Conservation (phyloP, 208 protist species). For the Hexamita inflata region DNA sequence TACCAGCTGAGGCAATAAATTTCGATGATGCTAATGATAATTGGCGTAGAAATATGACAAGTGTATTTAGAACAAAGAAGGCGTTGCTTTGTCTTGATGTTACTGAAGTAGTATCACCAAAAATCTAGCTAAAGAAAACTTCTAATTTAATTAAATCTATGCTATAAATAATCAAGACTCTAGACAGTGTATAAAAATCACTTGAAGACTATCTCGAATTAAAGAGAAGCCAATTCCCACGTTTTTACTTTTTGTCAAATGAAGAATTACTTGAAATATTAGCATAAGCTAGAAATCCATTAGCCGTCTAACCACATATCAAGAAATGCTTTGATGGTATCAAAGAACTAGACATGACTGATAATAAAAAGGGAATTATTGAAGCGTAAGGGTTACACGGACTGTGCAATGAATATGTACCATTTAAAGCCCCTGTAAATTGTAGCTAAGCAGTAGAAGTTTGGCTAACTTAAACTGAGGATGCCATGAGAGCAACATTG, state of each 20-base stretch:
- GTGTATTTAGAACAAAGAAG: neutral
- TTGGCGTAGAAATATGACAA: constrained; percentile 22
- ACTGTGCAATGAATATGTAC: constrained; percentile 73
- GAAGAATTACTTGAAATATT: constrained; percentile 86
- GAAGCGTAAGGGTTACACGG: constrained; percentile 46
- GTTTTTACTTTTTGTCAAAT: constrained; percentile 60
- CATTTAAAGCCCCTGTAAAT: constrained; percentile 61
- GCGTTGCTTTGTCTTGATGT: constrained; percentile 14
- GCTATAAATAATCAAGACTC: constrained; percentile 8
- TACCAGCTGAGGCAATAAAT: constrained; percentile 19
- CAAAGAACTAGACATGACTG: neutral
- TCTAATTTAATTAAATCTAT: neutral
- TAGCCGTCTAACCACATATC: constrained; percentile 49
- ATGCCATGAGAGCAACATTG: constrained; percentile 69
- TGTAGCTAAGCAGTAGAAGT: constrained; percentile 67
- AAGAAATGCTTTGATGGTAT: constrained; percentile 48
- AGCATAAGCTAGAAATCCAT: constrained; percentile 53
- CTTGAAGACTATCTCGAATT: constrained; percentile 77
- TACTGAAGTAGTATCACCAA: neutral
- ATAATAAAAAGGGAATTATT: constrained; percentile 22
- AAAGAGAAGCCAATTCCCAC: constrained; percentile 49
- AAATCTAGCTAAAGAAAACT: neutral
- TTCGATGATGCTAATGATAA: constrained; percentile 22
- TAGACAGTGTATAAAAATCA: constrained; percentile 80
- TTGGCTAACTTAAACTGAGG: constrained; percentile 71